Conservation (phyloP, 192 early-diverging fungal species). For the Mortierella alpina region DNA sequence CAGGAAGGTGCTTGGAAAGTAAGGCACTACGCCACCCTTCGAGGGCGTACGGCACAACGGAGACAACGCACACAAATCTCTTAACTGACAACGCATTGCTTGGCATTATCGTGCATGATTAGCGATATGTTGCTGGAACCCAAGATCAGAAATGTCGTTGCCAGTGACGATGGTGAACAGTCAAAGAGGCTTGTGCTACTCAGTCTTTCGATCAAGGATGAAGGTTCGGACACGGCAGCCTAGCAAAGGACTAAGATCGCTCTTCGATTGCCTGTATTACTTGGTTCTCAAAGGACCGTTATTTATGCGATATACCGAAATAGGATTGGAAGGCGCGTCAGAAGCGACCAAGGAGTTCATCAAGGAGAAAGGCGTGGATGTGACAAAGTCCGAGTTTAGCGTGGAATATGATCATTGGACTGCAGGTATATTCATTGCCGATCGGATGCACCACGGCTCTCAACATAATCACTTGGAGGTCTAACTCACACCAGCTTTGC, state of each 20-base stretch:
- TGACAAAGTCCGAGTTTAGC: constrained; percentile 66
- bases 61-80: neutral
- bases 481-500: neutral
- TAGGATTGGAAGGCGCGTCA: constrained; percentile 62
- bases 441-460: neutral
- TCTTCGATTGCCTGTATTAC: neutral
- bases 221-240: constrained; percentile 19
- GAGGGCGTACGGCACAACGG: neutral
- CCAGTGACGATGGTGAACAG: constrained; percentile 63
- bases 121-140: constrained; percentile 72
- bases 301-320: neutral
- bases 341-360: constrained; percentile 60
- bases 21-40: neutral
- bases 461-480: neutral
- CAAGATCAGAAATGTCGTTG: constrained; percentile 73
- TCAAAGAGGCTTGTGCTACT: constrained; percentile 61
- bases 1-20: constrained; percentile 57
- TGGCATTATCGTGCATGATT: neutral
- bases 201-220: constrained; percentile 55
- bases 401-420: constrained; percentile 92
- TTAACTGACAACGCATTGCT: neutral
- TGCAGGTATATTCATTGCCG: constrained; percentile 64
- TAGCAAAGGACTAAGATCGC: neutral
- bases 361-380: constrained; percentile 57
- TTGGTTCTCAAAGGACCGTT: neutral